Evolutionary conservation across 2,329 filamentous ascomycete genomes (phyloP).

Genomic region (Colletotrichum echinochloae): DNA sequence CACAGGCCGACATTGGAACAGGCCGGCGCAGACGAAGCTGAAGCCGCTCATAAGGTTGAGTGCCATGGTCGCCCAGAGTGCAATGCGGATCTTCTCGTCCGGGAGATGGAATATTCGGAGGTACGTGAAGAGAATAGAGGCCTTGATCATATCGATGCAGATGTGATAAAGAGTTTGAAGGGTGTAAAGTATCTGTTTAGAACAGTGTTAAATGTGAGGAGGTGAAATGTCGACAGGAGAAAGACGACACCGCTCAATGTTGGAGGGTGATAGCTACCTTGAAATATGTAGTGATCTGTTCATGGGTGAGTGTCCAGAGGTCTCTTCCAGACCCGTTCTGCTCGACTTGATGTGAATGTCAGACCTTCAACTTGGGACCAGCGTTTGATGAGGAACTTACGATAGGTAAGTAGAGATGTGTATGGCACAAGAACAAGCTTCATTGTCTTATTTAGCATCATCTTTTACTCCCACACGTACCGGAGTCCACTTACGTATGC

Average conservation of each 20-base stretch:
- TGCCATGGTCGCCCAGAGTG: conserved; percentile 5
- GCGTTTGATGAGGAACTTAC: neutral
- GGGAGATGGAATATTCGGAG: conserved; percentile 34
- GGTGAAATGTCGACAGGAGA: too few relatives aligned
- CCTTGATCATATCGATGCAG: conserved; percentile 34
- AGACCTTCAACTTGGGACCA: neutral
- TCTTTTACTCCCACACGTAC: neutral
- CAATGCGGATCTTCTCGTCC: conserved; percentile 28
- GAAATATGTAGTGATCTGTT: conserved; percentile 10
- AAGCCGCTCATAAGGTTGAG: conserved; percentile 21
- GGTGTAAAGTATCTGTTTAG: conserved; percentile 9
- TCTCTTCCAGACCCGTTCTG: conserved; percentile 26
- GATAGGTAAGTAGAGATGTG: neutral
- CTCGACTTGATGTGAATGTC: conserved; percentile 8
- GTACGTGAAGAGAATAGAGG: conserved; percentile 36
- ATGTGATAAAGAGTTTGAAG: conserved; percentile 16
- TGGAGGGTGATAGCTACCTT: neutral
- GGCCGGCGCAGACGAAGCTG: conserved; percentile 5
- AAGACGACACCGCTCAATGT: too few relatives aligned
- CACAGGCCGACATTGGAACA: conserved; percentile 27
- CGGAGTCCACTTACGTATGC: conserved; percentile 13
- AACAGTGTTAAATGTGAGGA: neutral
- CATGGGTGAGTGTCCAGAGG: conserved; percentile 22
- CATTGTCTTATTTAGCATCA: neutral
- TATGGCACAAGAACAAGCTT: conserved; percentile 11